phyloP scores from a whole-genome alignment of 2,329 filamentous ascomycete species.

The Aureobasidium uvarum region DNA sequence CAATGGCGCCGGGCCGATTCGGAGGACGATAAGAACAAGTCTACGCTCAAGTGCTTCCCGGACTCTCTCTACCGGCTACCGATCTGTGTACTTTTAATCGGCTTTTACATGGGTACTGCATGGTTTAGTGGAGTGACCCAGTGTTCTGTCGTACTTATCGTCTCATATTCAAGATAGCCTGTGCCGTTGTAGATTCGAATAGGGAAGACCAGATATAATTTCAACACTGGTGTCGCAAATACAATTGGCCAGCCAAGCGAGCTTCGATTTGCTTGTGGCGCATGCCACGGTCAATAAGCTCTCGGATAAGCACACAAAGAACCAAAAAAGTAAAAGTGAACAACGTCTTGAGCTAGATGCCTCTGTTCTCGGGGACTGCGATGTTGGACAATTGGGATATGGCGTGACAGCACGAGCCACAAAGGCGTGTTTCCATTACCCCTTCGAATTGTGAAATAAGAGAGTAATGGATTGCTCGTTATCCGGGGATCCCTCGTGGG shows the following conservation, averaged over 20 bases:
- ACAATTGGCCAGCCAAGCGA: slow-evolving; percentile 16
- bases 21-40: neutral
- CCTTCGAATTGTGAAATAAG: slow-evolving; percentile 19
- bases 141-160: neutral
- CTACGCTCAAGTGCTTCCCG: neutral
- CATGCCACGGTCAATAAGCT: neutral
- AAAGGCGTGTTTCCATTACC: slow-evolving; percentile 13
- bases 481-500: slow-evolving; percentile 13
- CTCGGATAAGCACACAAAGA: slow-evolving; percentile 1
- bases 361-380: neutral
- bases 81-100: neutral
- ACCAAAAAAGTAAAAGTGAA: neutral
- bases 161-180: neutral
- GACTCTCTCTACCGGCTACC: neutral
- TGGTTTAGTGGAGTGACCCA: slow-evolving; percentile 5
- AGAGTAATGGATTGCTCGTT: slow-evolving; percentile 24
- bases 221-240: neutral
- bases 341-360: neutral
- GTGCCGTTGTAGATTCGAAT: neutral
- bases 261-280: slow-evolving; percentile 20
- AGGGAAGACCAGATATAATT: neutral
- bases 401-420: slow-evolving; percentile 25
- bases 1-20: neutral
- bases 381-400: neutral
- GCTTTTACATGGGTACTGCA: neutral